These are phyloP conservation scores for Erucastrum elatum DNA, from an alignment of 345 rosid genomes.

Conservation along the genomic window DNA sequence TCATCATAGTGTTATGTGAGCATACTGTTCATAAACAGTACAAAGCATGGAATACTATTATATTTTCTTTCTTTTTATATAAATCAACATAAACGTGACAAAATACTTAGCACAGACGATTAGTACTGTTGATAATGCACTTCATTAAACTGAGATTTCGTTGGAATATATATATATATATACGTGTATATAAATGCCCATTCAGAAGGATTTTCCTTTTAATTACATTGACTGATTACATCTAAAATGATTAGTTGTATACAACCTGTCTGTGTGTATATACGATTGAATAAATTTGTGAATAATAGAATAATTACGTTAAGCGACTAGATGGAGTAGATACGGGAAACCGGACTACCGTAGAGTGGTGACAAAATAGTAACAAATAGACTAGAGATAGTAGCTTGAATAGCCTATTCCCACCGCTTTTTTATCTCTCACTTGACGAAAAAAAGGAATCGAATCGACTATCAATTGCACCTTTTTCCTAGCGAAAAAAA, in stretches of 20 bases:
- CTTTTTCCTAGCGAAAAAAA: neutral
- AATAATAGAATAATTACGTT: neutral
- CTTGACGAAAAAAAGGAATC: neutral
- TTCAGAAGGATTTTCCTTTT: slow-evolving; percentile 4
- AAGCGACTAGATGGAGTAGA: slow-evolving; percentile 13
- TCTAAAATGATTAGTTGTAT: slow-evolving; percentile 17
- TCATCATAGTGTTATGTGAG: neutral
- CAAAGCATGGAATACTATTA: neutral
- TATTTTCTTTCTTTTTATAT: neutral
- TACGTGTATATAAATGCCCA: slow-evolving; percentile 6
- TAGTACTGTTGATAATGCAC: neutral
- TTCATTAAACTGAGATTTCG: slow-evolving; percentile 15
- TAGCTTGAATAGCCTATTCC: neutral
- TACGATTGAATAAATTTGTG: neutral
- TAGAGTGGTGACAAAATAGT: slow-evolving; percentile 2
- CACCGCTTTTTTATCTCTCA: slow-evolving; percentile 12
- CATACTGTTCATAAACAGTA: slow-evolving; percentile 8
- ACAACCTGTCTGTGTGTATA: neutral
- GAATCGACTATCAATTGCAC: neutral
- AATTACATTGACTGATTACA: slow-evolving; percentile 12
- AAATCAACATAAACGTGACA: neutral
- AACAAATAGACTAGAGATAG: slow-evolving; percentile 6
- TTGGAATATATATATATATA: slow-evolving; percentile 12
- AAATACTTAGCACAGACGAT: neutral
- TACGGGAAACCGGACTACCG: neutral